Conservation (phyloP, 108 stramenopile species). For the Cyclostephanos tholiformis region DNA sequence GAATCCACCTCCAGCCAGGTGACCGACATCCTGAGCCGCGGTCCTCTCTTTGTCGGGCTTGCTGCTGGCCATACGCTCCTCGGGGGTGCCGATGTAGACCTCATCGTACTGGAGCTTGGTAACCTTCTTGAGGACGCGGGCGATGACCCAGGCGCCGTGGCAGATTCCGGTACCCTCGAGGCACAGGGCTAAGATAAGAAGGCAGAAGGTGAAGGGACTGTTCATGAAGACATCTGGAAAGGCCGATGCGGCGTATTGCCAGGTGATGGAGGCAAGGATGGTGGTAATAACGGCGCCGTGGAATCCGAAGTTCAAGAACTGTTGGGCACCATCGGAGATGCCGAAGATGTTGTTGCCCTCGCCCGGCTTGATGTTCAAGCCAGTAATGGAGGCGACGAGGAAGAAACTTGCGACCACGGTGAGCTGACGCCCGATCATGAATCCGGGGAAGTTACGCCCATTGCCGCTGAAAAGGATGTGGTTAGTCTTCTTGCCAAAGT, state of each 20-base stretch:
- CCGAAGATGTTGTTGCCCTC: conserved; percentile 66
- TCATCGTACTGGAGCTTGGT: conserved; percentile 59
- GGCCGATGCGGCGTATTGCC: conserved; percentile 73
- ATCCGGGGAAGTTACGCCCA: conserved; percentile 73
- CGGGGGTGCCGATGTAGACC: conserved; percentile 67
- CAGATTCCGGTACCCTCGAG: conserved; percentile 66
- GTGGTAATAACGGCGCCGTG: conserved; percentile 83
- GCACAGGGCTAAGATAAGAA: conserved; percentile 49
- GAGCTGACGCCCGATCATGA: conserved; percentile 86
- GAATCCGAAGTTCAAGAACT: conserved; percentile 78
- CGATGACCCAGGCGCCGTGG: conserved; percentile 61
- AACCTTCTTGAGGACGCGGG: conserved; percentile 45
- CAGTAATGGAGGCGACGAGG: conserved; percentile 71
- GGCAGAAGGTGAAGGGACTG: conserved; percentile 61
- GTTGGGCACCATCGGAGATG: conserved; percentile 61
- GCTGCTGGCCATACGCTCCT: conserved; percentile 55
- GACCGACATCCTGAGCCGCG: conserved; percentile 13
- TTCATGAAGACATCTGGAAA: conserved; percentile 69
- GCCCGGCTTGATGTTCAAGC: conserved; percentile 21
- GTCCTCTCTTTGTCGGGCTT: conserved; percentile 16
- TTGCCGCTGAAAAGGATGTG: conserved; percentile 67
- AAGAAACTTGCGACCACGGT: conserved; percentile 71
- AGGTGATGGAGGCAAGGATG: conserved; percentile 75
- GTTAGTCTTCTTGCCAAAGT: conserved; percentile 58
- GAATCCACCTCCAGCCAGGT: conserved; percentile 27